These are phyloP conservation scores for Alternaria arbusti DNA, from an alignment of 2,329 filamentous ascomycete species.

Conservation along the genomic window DNA sequence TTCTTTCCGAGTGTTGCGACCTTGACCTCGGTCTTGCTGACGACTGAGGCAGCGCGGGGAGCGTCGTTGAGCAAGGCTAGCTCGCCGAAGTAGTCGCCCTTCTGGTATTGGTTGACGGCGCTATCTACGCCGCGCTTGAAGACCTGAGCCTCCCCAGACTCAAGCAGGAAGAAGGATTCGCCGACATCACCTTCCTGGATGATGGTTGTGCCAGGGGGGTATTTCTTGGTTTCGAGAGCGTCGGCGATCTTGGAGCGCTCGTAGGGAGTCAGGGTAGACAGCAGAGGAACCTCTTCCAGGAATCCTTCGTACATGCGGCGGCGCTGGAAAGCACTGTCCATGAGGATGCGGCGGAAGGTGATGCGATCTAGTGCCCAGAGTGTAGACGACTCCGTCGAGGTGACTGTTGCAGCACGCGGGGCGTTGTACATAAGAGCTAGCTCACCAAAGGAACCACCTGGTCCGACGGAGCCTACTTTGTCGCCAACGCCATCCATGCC, in stretches of 20 bases:
- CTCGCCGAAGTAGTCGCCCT: slow-evolving; percentile 98
- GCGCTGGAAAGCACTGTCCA: slow-evolving; percentile 96
- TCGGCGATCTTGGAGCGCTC: slow-evolving; percentile 98
- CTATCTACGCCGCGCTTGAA: slow-evolving; percentile 76
- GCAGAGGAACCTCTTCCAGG: slow-evolving; percentile 88
- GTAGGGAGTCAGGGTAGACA: slow-evolving; percentile 83
- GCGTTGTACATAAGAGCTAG: slow-evolving; percentile 98
- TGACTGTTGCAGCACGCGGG: slow-evolving; percentile 90
- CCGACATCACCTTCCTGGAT: slow-evolving; percentile 92
- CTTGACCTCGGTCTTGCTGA: slow-evolving; percentile 86
- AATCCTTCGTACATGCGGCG: slow-evolving; percentile 97
- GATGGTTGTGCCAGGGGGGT: slow-evolving; percentile 77
- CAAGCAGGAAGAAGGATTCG: slow-evolving; percentile 88
- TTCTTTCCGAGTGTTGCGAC: slow-evolving; percentile 91
- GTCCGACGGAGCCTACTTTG: slow-evolving; percentile 80
- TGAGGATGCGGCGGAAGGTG: slow-evolving; percentile 95
- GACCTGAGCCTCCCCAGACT: slow-evolving; percentile 84
- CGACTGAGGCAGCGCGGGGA: slow-evolving; percentile 86
- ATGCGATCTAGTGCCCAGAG: slow-evolving; percentile 95
- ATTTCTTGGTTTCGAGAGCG: slow-evolving; percentile 90
- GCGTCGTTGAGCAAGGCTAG: slow-evolving; percentile 91
- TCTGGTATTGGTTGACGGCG: slow-evolving; percentile 80
- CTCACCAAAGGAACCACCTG: slow-evolving; percentile 94
- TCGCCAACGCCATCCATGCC: slow-evolving; percentile 82
- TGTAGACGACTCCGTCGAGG: slow-evolving; percentile 81